Percentiles rank a stretch among this genome's conserved stretches.
These are phyloP conservation scores for Zymoseptoria crescenta DNA, from an alignment of 2,329 filamentous ascomycete species.

Conservation along the genomic window DNA sequence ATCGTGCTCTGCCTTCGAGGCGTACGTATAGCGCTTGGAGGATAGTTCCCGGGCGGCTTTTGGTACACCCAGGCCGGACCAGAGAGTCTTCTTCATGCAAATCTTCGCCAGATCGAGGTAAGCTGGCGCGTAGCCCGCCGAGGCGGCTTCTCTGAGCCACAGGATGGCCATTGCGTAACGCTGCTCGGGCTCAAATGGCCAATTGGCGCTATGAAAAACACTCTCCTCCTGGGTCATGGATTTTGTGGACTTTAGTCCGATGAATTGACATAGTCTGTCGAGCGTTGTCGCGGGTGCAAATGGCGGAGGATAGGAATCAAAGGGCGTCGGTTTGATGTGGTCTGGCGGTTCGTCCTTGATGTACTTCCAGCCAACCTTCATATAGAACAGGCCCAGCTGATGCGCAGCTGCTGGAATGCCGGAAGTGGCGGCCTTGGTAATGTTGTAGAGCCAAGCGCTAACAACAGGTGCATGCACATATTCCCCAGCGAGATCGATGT, in stretches of 20 bases:
- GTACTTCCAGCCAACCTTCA: conserved; percentile 25
- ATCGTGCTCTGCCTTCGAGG: conserved; percentile 15
- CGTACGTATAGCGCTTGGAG: conserved; percentile 21
- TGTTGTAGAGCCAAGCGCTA: conserved; percentile 36
- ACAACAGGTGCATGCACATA: not conserved
- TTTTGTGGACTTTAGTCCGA: conserved; percentile 3
- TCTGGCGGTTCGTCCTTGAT: conserved; percentile 29
- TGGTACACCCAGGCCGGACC: conserved; percentile 17
- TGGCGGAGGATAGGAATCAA: conserved; percentile 23
- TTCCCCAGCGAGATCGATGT: not conserved
- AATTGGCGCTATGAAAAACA: conserved; percentile 23
- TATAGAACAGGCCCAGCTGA: conserved; percentile 35
- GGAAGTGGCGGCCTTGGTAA: conserved; percentile 39
- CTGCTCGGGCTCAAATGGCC: conserved; percentile 17
- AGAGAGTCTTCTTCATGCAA: conserved; percentile 18
- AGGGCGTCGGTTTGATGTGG: conserved; percentile 27
- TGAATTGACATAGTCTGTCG: not conserved
- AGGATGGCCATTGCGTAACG: conserved; percentile 20
- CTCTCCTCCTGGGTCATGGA: conserved; percentile 9
- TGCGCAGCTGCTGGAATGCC: conserved; percentile 33
- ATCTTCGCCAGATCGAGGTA: conserved; percentile 21
- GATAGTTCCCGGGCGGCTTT: conserved; percentile 17
- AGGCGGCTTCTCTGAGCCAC: conserved; percentile 22
- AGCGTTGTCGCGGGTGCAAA: not conserved
- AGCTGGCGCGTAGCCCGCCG: conserved; percentile 21